Evolutionary conservation across 2,329 filamentous ascomycete genomes (phyloP), one percentile per base, ranked within the genome.

Genomic region (Byssoonygena ceratinophila): DNA sequence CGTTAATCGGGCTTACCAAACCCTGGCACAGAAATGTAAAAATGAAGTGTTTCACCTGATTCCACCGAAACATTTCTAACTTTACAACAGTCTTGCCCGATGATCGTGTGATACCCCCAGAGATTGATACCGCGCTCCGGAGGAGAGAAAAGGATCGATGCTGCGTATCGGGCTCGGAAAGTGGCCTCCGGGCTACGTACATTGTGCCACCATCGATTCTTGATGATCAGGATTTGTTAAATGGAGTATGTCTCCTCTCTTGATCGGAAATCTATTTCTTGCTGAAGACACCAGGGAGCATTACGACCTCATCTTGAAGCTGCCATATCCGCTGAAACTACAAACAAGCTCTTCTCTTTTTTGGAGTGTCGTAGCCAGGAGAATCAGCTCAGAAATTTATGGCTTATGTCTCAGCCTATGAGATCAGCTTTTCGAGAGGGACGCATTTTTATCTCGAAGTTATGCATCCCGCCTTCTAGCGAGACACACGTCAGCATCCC

Each of bases 371-470:
- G 40, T 7, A 40, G 22, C 44, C 34, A 31, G 6, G 32, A 20
- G 9, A 43, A 54, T 23, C 6, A 50, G 12, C 48, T 55, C 3
- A 54, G 51, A 45, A 55, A 55, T 5, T 34, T 54, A 23, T 57
- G 55, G 54, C 39, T 50, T 31, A 50, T 50, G 36, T 40, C 36
- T 41, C 23, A 22, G 8, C 36, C 27, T 31, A 14, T 50, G 9
- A 16, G 36, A 11, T 31, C 47, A 3, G 37, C 47, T 32, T 43
- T 48, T 40, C 34, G 12, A 29, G 44, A 23, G 2, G 44, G 44
- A n/a, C 29, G 31, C 9, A 46, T 46, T n/a, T 23, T 14, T 23
- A 25, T 46, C 11, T 14, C 6, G 18, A 46, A 36, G 14, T 9
- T 46, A 18, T 36, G 18, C 25, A 20, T 9, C 44, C 3, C 4